phyloP scores from a whole-genome alignment of 2,329 filamentous ascomycete genomes.

The Pseudogymnoascus sp. region DNA sequence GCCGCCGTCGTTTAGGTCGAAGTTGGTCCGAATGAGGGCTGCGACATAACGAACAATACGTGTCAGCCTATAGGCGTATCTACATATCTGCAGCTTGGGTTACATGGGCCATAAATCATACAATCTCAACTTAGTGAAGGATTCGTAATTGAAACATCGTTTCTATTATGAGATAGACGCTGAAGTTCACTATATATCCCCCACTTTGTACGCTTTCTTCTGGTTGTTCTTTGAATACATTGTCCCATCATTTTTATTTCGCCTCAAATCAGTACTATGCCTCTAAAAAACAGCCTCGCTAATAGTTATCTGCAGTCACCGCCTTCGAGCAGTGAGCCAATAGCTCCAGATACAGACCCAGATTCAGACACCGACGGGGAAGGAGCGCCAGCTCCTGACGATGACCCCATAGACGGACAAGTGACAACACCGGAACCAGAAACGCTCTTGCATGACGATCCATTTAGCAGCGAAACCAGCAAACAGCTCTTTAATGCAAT shows the following conservation, averaged over 20 bases:
- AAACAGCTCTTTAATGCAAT: slow-evolving; percentile 33
- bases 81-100: background rate
- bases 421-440: no score
- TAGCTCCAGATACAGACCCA: no score
- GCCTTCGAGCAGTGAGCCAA: no score
- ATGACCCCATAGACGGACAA: no score
- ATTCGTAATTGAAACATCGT: background rate
- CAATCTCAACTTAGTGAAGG: background rate
- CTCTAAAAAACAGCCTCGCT: no score
- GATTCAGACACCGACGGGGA: no score
- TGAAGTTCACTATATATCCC: background rate
- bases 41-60: background rate
- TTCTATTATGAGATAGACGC: background rate
- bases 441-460: slow-evolving; percentile 15
- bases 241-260: no score
- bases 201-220: no score
- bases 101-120: background rate
- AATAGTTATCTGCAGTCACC: no score
- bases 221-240: no score
- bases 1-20: background rate
- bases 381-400: no score
- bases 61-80: background rate
- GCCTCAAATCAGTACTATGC: no score
- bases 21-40: background rate
- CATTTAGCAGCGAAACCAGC: slow-evolving; percentile 32